Percentiles rank a stretch among this genome's conserved stretches.
phyloP scores from a whole-genome alignment of 495 filamentous ascomycete species.

The Bryoglossum gracile region DNA sequence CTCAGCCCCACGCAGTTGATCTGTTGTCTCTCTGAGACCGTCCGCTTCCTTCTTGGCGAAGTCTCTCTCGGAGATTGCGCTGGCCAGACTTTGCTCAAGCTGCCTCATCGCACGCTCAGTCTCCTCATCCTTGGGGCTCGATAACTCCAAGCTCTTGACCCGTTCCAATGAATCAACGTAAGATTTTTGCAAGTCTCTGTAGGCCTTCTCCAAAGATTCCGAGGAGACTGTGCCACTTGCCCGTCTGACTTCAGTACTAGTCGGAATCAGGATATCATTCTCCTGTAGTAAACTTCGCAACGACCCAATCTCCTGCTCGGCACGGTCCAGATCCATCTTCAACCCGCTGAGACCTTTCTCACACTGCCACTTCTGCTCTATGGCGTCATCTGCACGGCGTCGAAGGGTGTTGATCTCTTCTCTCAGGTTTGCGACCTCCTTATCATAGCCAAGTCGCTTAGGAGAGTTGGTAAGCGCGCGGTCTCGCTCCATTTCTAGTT shows the following conservation, averaged over 20 bases:
- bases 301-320: constrained; percentile 82
- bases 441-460: constrained; percentile 69
- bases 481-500: constrained; percentile 72
- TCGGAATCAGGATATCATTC: constrained; percentile 64
- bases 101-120: constrained; percentile 52
- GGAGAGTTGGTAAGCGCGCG: constrained; percentile 62
- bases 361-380: constrained; percentile 95
- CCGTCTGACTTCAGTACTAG: constrained; percentile 29
- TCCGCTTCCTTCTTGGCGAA: constrained; percentile 53
- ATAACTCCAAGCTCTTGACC: constrained; percentile 48
- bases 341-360: constrained; percentile 88
- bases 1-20: constrained; percentile 53
- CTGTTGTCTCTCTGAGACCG: constrained; percentile 52
- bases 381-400: constrained; percentile 83
- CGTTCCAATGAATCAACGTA: constrained; percentile 46
- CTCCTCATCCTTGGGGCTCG: constrained; percentile 38
- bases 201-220: constrained; percentile 69
- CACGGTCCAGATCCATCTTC: constrained; percentile 95
- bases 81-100: constrained; percentile 55
- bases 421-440: constrained; percentile 69
- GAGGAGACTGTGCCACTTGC: constrained; percentile 46
- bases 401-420: constrained; percentile 80
- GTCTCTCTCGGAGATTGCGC: constrained; percentile 66
- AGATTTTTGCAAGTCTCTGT: constrained; percentile 64
- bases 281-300: constrained; percentile 75